Conservation (phyloP, 305 asterid species). For the Rubia tinctorum region DNA sequence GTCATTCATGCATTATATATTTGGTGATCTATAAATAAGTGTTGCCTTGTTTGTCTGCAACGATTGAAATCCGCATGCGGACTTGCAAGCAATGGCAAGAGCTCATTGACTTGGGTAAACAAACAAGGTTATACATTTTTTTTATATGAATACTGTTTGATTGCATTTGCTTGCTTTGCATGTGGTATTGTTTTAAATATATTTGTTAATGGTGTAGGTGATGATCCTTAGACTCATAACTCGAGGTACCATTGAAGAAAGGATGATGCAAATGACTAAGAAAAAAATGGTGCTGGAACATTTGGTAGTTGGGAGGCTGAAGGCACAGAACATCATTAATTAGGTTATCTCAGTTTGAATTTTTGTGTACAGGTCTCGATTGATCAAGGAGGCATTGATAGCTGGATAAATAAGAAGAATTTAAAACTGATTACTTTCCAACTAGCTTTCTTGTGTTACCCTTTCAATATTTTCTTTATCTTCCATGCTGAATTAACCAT, state of each 20-base stretch:
- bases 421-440: not conserved
- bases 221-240: slow-evolving; percentile 85
- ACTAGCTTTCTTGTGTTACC: not conserved
- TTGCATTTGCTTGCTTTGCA: slow-evolving; percentile 14
- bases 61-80: slow-evolving; percentile 99
- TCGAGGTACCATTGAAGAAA: slow-evolving; percentile 94
- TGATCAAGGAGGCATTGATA: not conserved
- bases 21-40: not conserved
- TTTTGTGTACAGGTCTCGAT: not conserved
- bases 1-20: not conserved
- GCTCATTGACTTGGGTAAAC: slow-evolving; percentile 98
- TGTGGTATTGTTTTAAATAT: slow-evolving; percentile 16
- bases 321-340: slow-evolving; percentile 83
- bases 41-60: slow-evolving; percentile 31
- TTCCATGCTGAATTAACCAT: not conserved
- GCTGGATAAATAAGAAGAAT: not conserved
- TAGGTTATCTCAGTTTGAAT: slow-evolving; percentile 50
- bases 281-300: slow-evolving; percentile 88
- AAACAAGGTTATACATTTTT: slow-evolving; percentile 53
- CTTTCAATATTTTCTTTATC: not conserved
- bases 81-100: slow-evolving; percentile 99
- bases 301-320: slow-evolving; percentile 35
- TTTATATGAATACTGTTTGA: no score
- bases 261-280: slow-evolving; percentile 99
- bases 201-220: slow-evolving; percentile 52